Evolutionary conservation across 139 green algal genomes (phyloP).

Genomic region (Chlorella sp.): DNA sequence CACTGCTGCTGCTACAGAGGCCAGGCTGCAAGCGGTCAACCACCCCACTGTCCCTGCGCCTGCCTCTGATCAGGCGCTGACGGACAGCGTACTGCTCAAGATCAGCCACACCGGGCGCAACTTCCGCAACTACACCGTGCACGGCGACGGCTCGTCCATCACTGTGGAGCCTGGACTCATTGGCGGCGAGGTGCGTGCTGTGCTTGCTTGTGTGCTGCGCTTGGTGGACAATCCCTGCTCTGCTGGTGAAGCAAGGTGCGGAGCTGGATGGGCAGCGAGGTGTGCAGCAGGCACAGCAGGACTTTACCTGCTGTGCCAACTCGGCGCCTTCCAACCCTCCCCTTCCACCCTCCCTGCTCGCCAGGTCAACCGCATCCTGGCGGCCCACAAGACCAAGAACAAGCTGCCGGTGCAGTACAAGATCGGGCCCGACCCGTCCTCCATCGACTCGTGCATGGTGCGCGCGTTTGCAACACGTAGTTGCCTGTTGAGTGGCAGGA

Average conservation of each 20-base stretch:
- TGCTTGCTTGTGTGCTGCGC: too few relatives aligned
- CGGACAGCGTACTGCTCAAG: constrained; percentile 96
- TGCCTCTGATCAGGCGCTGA: constrained; percentile 71
- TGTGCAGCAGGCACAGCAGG: constrained; percentile 65
- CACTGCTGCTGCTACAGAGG: too few relatives aligned
- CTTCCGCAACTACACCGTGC: constrained; percentile 93
- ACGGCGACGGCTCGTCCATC: constrained; percentile 91
- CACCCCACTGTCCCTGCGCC: too few relatives aligned
- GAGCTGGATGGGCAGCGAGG: too few relatives aligned
- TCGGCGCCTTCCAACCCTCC: neutral
- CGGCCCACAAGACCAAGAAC: constrained; percentile 76
- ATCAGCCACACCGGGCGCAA: constrained; percentile 95
- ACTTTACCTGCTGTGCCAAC: neutral
- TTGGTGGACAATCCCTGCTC: too few relatives aligned
- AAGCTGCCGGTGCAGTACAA: constrained; percentile 93
- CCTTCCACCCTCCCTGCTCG: neutral
- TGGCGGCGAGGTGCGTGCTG: constrained; percentile 78
- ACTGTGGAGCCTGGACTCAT: constrained; percentile 97
- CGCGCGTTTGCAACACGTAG: neutral
- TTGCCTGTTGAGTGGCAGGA: too few relatives aligned
- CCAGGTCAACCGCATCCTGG: constrained; percentile 73
- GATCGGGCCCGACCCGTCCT: constrained; percentile 96
- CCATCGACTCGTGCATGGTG: constrained; percentile 93
- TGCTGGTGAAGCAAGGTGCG: too few relatives aligned
- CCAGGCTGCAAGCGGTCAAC: too few relatives aligned